A percentile compares a stretch with the other conserved stretches of the same genome.
Evolutionary conservation across 2,329 filamentous ascomycete genomes (phyloP).

Genomic region (Bipolaris victoriae): DNA sequence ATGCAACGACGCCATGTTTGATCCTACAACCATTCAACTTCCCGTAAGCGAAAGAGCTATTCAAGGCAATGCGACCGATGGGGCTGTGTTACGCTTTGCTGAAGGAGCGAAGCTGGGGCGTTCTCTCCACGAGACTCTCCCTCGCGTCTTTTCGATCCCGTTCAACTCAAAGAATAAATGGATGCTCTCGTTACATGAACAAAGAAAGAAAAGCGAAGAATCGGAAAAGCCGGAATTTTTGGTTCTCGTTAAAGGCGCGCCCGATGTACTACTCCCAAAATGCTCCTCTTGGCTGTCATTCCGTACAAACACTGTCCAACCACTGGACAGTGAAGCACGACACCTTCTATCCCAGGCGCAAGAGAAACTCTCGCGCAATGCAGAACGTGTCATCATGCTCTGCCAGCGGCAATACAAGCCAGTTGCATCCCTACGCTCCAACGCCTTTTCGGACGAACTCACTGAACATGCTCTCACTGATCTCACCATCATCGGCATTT

Average conservation of each 20-base stretch:
- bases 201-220: background rate
- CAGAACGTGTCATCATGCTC: constrained; percentile 1
- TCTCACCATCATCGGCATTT: background rate
- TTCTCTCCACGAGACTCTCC: background rate
- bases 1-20: constrained; percentile 1
- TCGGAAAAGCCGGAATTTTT: background rate
- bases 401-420: background rate
- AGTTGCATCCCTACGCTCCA: background rate
- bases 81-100: background rate
- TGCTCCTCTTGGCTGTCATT: constrained; percentile 1
- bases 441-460: constrained; percentile 1
- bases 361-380: background rate
- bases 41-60: background rate
- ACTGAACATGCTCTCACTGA: background rate
- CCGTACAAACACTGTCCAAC: background rate
- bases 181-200: background rate
- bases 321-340: background rate
- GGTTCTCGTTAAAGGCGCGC: background rate
- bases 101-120: background rate
- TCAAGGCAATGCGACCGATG: background rate
- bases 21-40: constrained; percentile 1
- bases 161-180: constrained; percentile 3
- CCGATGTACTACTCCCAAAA: background rate
- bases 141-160: background rate
- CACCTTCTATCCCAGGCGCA: background rate